These are phyloP conservation scores for Nakazawaea ishiwadae DNA, from an alignment of 805 yeast genomes.

Conservation along the genomic window DNA sequence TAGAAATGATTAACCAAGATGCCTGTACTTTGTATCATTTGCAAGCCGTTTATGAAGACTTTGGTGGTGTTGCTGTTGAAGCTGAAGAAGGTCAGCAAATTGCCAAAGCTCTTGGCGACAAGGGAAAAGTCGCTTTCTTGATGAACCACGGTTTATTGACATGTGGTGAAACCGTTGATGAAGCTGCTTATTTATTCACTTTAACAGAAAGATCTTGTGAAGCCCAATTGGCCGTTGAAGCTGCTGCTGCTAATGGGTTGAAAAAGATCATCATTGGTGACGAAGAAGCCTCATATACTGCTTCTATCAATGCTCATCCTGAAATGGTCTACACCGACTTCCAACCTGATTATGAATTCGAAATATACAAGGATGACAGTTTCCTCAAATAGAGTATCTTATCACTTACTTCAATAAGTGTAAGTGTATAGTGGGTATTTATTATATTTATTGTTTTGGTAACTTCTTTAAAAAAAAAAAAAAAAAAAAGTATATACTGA, in stretches of 20 bases:
- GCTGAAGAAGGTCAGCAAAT: slow-evolving; percentile 56
- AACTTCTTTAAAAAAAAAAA: no score
- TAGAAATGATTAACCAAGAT: slow-evolving; percentile 82
- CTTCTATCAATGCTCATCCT: slow-evolving; percentile 54
- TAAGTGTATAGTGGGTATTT: background rate
- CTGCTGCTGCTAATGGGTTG: slow-evolving; percentile 39
- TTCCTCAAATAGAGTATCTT: background rate
- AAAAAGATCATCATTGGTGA: slow-evolving; percentile 43
- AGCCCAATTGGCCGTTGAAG: slow-evolving; percentile 60
- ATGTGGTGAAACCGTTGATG: slow-evolving; percentile 67
- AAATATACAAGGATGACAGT: slow-evolving; percentile 21
- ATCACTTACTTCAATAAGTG: background rate
- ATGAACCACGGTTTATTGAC: slow-evolving; percentile 74
- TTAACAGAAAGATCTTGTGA: slow-evolving; percentile 62
- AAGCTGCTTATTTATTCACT: slow-evolving; percentile 64
- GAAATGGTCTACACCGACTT: slow-evolving; percentile 69
- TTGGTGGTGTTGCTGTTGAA: slow-evolving; percentile 78
- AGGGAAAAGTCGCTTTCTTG: slow-evolving; percentile 52
- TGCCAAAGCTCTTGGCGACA: slow-evolving; percentile 54
- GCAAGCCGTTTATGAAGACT: slow-evolving; percentile 62
- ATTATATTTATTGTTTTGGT: no score
- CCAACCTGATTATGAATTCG: slow-evolving; percentile 62
- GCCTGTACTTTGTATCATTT: slow-evolving; percentile 60
- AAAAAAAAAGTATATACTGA: no score
- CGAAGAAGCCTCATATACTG: slow-evolving; percentile 65